These are phyloP conservation scores for Colletotrichum sp. DNA, from an alignment of 2,329 filamentous ascomycete species.

Conservation along the genomic window DNA sequence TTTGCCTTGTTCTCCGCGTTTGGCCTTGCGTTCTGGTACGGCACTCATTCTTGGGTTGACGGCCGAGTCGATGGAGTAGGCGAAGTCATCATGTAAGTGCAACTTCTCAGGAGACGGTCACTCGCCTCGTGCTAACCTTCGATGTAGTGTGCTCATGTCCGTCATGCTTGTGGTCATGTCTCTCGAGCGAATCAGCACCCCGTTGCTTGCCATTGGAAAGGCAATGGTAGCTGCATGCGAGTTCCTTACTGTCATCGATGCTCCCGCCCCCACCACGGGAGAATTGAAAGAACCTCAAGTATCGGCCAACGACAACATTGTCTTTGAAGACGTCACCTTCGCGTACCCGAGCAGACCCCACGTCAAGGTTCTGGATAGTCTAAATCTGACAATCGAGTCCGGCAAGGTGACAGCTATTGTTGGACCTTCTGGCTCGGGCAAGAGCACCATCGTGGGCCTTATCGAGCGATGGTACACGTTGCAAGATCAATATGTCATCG, in stretches of 20 bases:
- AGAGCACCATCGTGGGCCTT: slow-evolving; percentile 75
- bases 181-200: slow-evolving; percentile 60
- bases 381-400: slow-evolving; percentile 63
- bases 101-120: not conserved
- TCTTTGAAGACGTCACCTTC: slow-evolving; percentile 71
- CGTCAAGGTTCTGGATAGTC: slow-evolving; percentile 65
- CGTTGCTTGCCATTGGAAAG: slow-evolving; percentile 62
- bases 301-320: slow-evolving; percentile 42
- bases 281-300: slow-evolving; percentile 40
- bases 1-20: slow-evolving; percentile 59
- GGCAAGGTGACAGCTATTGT: slow-evolving; percentile 77
- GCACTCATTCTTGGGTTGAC: slow-evolving; percentile 54
- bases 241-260: slow-evolving; percentile 61
- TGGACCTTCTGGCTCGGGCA: slow-evolving; percentile 74
- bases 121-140: not conserved
- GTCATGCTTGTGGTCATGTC: slow-evolving; percentile 64
- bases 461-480: slow-evolving; percentile 76
- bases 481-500: slow-evolving; percentile 55
- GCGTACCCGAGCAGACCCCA: slow-evolving; percentile 72
- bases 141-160: slow-evolving; percentile 54
- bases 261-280: slow-evolving; percentile 42
- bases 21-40: slow-evolving; percentile 67
- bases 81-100: slow-evolving; percentile 58
- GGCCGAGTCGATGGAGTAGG: slow-evolving; percentile 53
- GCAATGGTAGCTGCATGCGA: slow-evolving; percentile 62